These are phyloP conservation scores for Podaxis sp. DNA, from an alignment of 768 basidiomycete genomes.

Conservation along the genomic window DNA sequence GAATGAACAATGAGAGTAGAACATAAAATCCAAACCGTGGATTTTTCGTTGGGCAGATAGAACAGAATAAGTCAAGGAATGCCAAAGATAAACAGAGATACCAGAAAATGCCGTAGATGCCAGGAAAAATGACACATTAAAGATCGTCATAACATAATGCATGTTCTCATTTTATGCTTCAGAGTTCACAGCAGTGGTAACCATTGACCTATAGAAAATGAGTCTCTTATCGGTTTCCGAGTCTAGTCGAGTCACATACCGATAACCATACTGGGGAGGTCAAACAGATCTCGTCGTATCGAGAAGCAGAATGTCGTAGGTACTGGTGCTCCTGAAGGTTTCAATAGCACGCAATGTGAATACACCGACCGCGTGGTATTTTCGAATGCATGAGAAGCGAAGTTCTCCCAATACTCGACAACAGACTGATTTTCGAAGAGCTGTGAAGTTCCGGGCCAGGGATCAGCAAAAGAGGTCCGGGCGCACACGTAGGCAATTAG, in stretches of 20 bases:
- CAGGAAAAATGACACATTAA: conserved; percentile 20
- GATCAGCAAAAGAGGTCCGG: conserved; percentile 7
- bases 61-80: conserved; percentile 11
- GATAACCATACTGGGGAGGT: conserved; percentile 86
- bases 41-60: not conserved
- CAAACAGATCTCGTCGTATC: conserved; percentile 89
- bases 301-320: conserved; percentile 96
- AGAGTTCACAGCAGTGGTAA: conserved; percentile 65
- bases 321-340: conserved; percentile 80
- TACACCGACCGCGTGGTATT: conserved; percentile 96
- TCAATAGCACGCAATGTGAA: conserved; percentile 86
- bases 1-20: not conserved
- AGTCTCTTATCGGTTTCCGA: not conserved
- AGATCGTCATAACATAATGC: conserved; percentile 18
- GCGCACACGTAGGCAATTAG: not conserved
- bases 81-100: conserved; percentile 6
- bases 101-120: conserved; percentile 13
- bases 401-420: conserved; percentile 96
- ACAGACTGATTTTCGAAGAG: conserved; percentile 94
- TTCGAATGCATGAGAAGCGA: conserved; percentile 95
- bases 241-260: conserved; percentile 43
- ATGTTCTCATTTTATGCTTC: conserved; percentile 8
- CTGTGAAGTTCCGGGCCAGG: conserved; percentile 34
- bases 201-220: conserved; percentile 69
- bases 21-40: not conserved